Evolutionary conservation across 2,329 filamentous ascomycete genomes (phyloP).

Genomic region (Gyromitra esculenta): DNA sequence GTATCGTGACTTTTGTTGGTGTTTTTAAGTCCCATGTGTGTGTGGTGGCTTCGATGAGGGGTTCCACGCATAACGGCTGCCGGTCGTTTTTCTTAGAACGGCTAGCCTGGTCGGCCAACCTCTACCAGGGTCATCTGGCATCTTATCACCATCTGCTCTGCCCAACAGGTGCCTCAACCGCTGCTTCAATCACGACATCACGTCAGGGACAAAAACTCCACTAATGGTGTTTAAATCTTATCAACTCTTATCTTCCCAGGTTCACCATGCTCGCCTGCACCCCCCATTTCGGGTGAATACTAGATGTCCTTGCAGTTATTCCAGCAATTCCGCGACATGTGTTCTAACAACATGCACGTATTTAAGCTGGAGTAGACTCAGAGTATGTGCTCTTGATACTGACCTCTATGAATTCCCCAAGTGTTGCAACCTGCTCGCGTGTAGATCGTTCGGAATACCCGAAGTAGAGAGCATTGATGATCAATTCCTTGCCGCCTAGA

Average conservation of each 20-base stretch:
- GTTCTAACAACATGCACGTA: neutral
- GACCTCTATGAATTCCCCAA: too few relatives aligned
- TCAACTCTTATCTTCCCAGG: neutral
- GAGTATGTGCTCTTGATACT: too few relatives aligned
- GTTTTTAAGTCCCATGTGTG: slow-evolving; percentile 19
- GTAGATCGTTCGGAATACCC: neutral
- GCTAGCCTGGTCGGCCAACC: slow-evolving; percentile 40
- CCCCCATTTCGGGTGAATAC: neutral
- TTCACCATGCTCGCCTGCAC: neutral
- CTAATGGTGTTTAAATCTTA: neutral
- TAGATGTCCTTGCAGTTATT: neutral
- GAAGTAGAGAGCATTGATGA: too few relatives aligned
- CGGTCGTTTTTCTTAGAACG: slow-evolving; percentile 28
- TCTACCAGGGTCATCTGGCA: slow-evolving; percentile 15
- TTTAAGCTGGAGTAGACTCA: neutral
- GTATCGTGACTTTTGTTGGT: slow-evolving; percentile 45
- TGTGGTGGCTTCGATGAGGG: slow-evolving; percentile 49
- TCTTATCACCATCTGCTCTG: neutral
- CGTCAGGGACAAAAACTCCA: neutral
- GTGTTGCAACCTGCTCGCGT: neutral
- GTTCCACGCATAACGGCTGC: slow-evolving; percentile 35
- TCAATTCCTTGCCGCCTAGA: neutral
- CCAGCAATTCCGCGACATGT: neutral
- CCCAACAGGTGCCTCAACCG: neutral
- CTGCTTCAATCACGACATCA: too few relatives aligned